phyloP scores from a whole-genome alignment of 306 rosid species.

The Spatholobus suberectus region DNA sequence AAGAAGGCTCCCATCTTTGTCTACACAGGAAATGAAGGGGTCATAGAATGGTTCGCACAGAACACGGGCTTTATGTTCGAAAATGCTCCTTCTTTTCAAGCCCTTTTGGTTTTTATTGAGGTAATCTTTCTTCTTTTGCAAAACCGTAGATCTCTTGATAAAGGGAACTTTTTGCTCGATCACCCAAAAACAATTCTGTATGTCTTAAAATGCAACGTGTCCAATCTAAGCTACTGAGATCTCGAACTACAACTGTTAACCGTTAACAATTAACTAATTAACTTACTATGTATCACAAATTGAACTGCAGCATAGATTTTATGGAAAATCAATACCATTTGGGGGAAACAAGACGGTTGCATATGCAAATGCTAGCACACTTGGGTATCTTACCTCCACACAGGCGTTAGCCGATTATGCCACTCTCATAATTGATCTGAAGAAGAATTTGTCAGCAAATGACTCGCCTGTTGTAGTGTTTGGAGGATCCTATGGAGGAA shows the following conservation, averaged over 20 bases:
- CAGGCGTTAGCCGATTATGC: slow-evolving; percentile 96
- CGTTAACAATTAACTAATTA: background rate
- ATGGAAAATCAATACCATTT: slow-evolving; percentile 86
- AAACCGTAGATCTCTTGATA: background rate
- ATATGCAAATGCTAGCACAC: slow-evolving; percentile 58
- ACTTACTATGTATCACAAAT: background rate
- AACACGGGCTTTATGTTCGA: slow-evolving; percentile 83
- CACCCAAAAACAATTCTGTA: background rate
- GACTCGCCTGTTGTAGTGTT: slow-evolving; percentile 86
- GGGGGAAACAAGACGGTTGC: slow-evolving; percentile 64
- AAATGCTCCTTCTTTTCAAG: slow-evolving; percentile 72
- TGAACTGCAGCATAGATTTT: slow-evolving; percentile 78
- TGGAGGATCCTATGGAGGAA: slow-evolving; percentile 98
- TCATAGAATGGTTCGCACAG: slow-evolving; percentile 83
- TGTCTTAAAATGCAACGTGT: background rate
- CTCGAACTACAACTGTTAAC: background rate
- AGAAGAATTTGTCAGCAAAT: slow-evolving; percentile 64
- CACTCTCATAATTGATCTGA: slow-evolving; percentile 66
- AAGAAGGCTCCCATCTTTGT: slow-evolving; percentile 84
- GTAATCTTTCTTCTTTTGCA: slow-evolving; percentile 42
- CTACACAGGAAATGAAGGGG: slow-evolving; percentile 94
- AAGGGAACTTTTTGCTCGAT: background rate
- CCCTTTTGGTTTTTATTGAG: slow-evolving; percentile 89
- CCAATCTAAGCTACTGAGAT: background rate
- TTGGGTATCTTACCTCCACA: slow-evolving; percentile 76